Evolutionary conservation across 805 yeast species (phyloP).

Genomic region (Kodamaea jinghongensis): DNA sequence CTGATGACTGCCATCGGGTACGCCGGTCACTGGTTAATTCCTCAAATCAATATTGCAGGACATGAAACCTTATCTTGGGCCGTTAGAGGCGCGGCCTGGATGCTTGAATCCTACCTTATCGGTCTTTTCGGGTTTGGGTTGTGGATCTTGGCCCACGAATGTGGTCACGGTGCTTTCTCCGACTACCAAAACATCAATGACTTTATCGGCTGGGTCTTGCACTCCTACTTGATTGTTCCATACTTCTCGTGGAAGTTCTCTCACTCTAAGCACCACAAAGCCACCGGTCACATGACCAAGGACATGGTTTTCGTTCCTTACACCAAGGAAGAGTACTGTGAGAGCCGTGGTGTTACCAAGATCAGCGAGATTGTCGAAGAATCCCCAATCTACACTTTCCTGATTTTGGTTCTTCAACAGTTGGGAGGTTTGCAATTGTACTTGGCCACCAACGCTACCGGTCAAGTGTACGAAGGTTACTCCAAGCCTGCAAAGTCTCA

Average conservation of each 20-base stretch:
- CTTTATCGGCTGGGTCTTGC: slow-evolving; percentile 78
- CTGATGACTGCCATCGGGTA: slow-evolving; percentile 49
- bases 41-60: slow-evolving; percentile 22
- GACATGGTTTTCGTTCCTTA: slow-evolving; percentile 86
- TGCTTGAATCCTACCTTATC: slow-evolving; percentile 48
- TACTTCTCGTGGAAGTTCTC: slow-evolving; percentile 84
- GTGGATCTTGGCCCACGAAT: slow-evolving; percentile 88
- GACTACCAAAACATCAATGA: slow-evolving; percentile 73
- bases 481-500: slow-evolving; percentile 56
- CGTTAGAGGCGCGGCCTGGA: slow-evolving; percentile 59
- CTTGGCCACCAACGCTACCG: slow-evolving; percentile 69
- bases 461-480: slow-evolving; percentile 55
- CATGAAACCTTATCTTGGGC: slow-evolving; percentile 16
- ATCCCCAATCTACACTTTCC: slow-evolving; percentile 66
- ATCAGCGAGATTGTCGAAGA: slow-evolving; percentile 65
- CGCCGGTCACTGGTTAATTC: slow-evolving; percentile 54
- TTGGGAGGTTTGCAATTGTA: slow-evolving; percentile 73
- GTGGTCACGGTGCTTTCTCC: slow-evolving; percentile 86
- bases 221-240: slow-evolving; percentile 76
- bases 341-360: slow-evolving; percentile 34
- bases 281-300: slow-evolving; percentile 77
- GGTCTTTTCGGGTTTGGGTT: slow-evolving; percentile 74
- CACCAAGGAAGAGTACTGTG: slow-evolving; percentile 55
- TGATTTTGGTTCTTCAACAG: slow-evolving; percentile 61
- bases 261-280: slow-evolving; percentile 87